These are phyloP conservation scores for Moricandia arvensis DNA, from an alignment of 345 rosid genomes.

Conservation along the genomic window DNA sequence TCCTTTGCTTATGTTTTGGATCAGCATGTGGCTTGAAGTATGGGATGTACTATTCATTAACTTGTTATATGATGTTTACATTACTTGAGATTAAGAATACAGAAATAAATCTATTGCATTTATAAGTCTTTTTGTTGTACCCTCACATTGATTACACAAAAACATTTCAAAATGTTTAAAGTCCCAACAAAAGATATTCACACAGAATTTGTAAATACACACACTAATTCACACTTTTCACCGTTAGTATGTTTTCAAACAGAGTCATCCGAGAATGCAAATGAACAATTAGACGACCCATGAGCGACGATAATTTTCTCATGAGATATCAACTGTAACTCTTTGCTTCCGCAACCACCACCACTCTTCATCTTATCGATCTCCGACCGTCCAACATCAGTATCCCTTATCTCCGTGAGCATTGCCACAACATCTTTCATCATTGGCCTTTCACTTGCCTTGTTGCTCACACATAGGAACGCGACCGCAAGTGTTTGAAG, in stretches of 20 bases:
- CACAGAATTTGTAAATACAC: slow-evolving; percentile 2
- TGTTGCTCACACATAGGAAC: slow-evolving; percentile 70
- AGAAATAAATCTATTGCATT: not conserved
- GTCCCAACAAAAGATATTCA: slow-evolving; percentile 13
- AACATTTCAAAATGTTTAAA: not conserved
- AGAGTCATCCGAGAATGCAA: slow-evolving; percentile 33
- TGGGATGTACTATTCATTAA: too few species aligned
- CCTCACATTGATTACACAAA: not conserved
- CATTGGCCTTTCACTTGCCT: slow-evolving; percentile 75
- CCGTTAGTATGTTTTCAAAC: not conserved
- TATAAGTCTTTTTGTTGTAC: not conserved
- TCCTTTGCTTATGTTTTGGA: too few species aligned
- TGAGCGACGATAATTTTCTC: slow-evolving; percentile 27
- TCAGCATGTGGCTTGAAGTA: too few species aligned
- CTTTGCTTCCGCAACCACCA: slow-evolving; percentile 18
- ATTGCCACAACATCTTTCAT: slow-evolving; percentile 90
- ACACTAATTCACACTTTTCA: not conserved
- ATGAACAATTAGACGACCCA: slow-evolving; percentile 34
- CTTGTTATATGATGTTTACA: not conserved
- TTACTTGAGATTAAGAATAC: not conserved
- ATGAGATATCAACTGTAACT: slow-evolving; percentile 14
- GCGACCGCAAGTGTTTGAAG: slow-evolving; percentile 81
- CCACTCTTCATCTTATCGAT: slow-evolving; percentile 8
- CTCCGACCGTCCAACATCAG: slow-evolving; percentile 26
- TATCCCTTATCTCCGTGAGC: slow-evolving; percentile 58